These are phyloP conservation scores for Clohesyomyces aquaticus DNA, from an alignment of 495 filamentous ascomycete genomes.

Conservation along the genomic window DNA sequence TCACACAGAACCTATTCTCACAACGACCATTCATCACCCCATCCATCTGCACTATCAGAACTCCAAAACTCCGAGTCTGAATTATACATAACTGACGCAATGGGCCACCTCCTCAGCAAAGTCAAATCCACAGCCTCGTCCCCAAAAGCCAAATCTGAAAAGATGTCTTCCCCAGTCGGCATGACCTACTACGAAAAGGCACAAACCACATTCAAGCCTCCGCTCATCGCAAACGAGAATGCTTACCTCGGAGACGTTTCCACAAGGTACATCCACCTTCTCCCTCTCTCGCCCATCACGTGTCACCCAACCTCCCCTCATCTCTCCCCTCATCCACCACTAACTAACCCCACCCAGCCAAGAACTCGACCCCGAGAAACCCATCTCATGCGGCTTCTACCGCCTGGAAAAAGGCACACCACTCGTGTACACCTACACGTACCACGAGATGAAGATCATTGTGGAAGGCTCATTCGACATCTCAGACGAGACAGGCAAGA, in stretches of 20 bases:
- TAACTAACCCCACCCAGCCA: slow-evolving; percentile 49
- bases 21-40: background rate
- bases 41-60: too few relatives aligned
- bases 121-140: slow-evolving; percentile 35
- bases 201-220: slow-evolving; percentile 68
- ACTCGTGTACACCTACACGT: slow-evolving; percentile 57
- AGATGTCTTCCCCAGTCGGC: slow-evolving; percentile 40
- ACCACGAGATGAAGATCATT: slow-evolving; percentile 82
- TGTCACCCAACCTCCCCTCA: slow-evolving; percentile 2
- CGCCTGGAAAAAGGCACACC: slow-evolving; percentile 50
- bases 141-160: slow-evolving; percentile 26
- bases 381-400: slow-evolving; percentile 73
- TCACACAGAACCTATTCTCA: background rate
- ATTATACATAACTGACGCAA: too few relatives aligned
- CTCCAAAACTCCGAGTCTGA: too few relatives aligned
- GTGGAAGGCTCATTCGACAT: slow-evolving; percentile 78
- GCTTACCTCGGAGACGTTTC: slow-evolving; percentile 71
- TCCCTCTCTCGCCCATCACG: background rate
- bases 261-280: slow-evolving; percentile 52
- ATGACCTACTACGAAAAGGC: slow-evolving; percentile 63
- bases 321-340: background rate
- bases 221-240: slow-evolving; percentile 75
- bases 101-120: slow-evolving; percentile 50
- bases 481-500: slow-evolving; percentile 69
- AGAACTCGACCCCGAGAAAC: slow-evolving; percentile 61